Conservation (phyloP, 2,329 filamentous ascomycete species). For the Pseudogymnoascus sp. region DNA sequence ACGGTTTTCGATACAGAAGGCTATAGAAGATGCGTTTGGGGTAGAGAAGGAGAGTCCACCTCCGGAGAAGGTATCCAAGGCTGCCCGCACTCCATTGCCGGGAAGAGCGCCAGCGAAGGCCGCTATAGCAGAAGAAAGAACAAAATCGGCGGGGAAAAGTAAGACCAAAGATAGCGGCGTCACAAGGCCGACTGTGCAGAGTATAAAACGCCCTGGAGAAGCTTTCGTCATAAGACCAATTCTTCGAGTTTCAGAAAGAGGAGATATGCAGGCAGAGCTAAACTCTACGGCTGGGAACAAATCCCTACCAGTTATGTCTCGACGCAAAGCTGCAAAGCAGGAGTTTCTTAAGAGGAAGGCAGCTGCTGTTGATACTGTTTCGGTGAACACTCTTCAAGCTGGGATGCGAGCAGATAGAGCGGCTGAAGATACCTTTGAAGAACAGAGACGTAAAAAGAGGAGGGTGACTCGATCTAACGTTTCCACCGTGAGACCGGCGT, state of each 20-base stretch:
- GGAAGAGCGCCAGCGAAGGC: background rate
- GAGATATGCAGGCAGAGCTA: background rate
- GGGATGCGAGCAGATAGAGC: background rate
- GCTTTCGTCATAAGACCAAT: background rate
- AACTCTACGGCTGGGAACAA: background rate
- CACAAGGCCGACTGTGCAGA: background rate
- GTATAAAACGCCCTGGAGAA: background rate
- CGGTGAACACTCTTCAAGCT: background rate
- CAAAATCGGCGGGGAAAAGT: background rate
- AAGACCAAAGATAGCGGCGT: background rate
- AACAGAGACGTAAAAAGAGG: background rate
- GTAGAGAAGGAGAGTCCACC: background rate
- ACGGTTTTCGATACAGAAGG: background rate
- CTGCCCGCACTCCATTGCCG: background rate
- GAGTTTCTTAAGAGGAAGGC: background rate
- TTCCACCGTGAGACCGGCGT: background rate
- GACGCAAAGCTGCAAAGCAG: background rate
- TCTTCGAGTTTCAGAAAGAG: background rate
- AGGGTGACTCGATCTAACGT: background rate
- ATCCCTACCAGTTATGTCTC: background rate
- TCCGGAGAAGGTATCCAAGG: background rate
- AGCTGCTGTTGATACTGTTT: background rate
- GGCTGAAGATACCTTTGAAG: background rate
- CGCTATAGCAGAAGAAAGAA: background rate
- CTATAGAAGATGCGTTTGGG: background rate